These are phyloP conservation scores for Tolypocladium guangdongense DNA, from an alignment of 2,329 filamentous ascomycete species.

Conservation along the genomic window DNA sequence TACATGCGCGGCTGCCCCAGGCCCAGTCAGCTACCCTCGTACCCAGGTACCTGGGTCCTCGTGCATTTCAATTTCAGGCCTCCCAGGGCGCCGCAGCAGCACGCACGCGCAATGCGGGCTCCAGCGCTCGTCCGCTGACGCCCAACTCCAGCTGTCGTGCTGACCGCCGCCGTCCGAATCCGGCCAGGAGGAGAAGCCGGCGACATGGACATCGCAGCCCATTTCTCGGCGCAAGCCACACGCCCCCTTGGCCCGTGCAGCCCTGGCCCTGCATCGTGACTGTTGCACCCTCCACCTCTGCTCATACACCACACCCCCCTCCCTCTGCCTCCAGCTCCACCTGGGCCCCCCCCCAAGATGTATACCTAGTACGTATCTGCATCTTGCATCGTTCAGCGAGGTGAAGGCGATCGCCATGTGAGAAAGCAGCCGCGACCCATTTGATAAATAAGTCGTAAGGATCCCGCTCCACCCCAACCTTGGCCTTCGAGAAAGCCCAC, in stretches of 20 bases:
- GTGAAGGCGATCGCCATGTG: neutral
- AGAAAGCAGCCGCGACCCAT: neutral
- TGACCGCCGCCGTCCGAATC: too few species aligned
- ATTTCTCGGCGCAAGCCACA: neutral
- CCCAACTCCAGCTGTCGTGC: too few species aligned
- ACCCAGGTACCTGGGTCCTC: too few species aligned
- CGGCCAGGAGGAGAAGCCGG: neutral
- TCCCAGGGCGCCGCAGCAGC: too few species aligned
- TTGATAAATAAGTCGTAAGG: constrained; percentile 2
- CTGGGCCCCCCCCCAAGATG: neutral
- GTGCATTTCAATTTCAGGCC: too few species aligned
- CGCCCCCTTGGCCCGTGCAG: neutral
- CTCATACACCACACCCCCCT: neutral
- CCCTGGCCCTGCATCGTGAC: neutral
- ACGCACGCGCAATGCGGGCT: too few species aligned
- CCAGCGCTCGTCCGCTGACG: too few species aligned
- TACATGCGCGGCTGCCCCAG: neutral
- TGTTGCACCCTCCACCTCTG: neutral
- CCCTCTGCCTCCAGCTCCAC: neutral
- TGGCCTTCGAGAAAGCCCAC: constrained; percentile 3
- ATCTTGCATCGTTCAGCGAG: neutral
- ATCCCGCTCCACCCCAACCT: constrained; percentile 1
- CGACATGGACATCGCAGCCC: neutral
- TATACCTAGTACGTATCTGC: neutral
- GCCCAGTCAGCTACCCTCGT: too few species aligned